A percentile compares a stretch with the other conserved stretches of the same genome.
Evolutionary conservation across 371 early-diverging fungal genomes (phyloP).

Genomic region (Apophysomyces ossiformis): DNA sequence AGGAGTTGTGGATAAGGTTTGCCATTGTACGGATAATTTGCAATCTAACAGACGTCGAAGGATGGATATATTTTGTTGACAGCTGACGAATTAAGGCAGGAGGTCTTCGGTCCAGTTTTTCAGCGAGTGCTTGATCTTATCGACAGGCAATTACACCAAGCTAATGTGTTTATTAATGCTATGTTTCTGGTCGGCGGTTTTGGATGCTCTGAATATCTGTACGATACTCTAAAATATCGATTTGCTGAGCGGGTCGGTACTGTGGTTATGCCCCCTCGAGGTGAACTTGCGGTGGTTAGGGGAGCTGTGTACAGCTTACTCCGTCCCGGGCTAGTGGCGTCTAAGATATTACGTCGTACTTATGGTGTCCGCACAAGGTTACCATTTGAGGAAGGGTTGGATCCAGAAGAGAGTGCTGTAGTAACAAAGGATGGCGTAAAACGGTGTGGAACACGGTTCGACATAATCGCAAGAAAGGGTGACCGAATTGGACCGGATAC

Average conservation of each 20-base stretch:
- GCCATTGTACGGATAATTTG: background rate
- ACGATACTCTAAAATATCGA: conserved; percentile 32
- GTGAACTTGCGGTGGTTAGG: conserved; percentile 33
- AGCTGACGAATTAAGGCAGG: conserved; percentile 36
- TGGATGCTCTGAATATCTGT: conserved; percentile 55
- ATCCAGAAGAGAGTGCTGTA: conserved; percentile 30
- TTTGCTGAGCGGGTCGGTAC: conserved; percentile 27
- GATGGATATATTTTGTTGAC: conserved; percentile 41
- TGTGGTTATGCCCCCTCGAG: conserved; percentile 29
- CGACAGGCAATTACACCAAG: conserved; percentile 39
- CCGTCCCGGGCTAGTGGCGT: conserved; percentile 17
- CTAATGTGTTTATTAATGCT: conserved; percentile 32
- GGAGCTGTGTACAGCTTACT: conserved; percentile 29
- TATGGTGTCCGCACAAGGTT: conserved; percentile 30
- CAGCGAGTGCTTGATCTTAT: conserved; percentile 46
- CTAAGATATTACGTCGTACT: conserved; percentile 20
- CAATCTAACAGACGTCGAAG: background rate
- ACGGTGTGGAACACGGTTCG: conserved; percentile 37
- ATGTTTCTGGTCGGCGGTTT: conserved; percentile 60
- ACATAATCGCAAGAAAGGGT: conserved; percentile 31
- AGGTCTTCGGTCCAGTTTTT: conserved; percentile 52
- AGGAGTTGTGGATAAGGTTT: conserved; percentile 28
- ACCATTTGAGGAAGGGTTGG: conserved; percentile 30
- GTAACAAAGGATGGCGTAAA: conserved; percentile 35
- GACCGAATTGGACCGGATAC: conserved; percentile 22